A percentile compares a stretch with the other conserved stretches of the same genome.
Evolutionary conservation across 106 monocot genomes (phyloP).

Genomic region (Allium sativum): DNA sequence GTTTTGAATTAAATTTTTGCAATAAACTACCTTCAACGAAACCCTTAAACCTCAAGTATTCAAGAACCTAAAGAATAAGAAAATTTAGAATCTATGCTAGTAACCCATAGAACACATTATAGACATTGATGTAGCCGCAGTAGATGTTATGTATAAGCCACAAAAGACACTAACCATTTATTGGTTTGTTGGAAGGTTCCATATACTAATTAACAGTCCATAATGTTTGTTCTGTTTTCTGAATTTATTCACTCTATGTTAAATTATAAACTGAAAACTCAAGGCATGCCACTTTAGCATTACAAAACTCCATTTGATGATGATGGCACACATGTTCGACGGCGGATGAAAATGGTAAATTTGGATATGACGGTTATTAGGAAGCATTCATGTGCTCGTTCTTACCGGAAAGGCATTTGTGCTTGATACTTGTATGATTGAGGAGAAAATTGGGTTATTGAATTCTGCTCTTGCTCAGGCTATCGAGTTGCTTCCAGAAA

Average conservation of each 20-base stretch:
- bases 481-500: slow-evolving; percentile 79
- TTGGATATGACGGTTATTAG: slow-evolving; percentile 79
- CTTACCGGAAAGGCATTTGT: slow-evolving; percentile 76
- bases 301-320: slow-evolving; percentile 86
- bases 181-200: too few relatives aligned
- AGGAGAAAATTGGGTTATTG: slow-evolving; percentile 75
- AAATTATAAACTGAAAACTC: slow-evolving; percentile 1
- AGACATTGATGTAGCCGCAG: too few relatives aligned
- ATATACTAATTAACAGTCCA: too few relatives aligned
- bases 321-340: slow-evolving; percentile 76
- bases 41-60: too few relatives aligned
- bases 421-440: slow-evolving; percentile 85
- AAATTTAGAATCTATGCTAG: too few relatives aligned
- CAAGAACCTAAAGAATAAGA: slow-evolving; percentile 39
- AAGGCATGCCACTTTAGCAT: slow-evolving; percentile 96
- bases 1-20: too few relatives aligned
- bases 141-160: too few relatives aligned
- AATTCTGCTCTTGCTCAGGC: slow-evolving; percentile 81
- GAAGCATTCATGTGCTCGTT: slow-evolving; percentile 74
- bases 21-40: too few relatives aligned
- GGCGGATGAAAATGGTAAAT: slow-evolving; percentile 88
- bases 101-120: too few relatives aligned
- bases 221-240: too few relatives aligned
- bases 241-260: background rate
- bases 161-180: too few relatives aligned